phyloP scores from a whole-genome alignment of 2,329 filamentous ascomycete species.

The Fusarium fracticaudum region DNA sequence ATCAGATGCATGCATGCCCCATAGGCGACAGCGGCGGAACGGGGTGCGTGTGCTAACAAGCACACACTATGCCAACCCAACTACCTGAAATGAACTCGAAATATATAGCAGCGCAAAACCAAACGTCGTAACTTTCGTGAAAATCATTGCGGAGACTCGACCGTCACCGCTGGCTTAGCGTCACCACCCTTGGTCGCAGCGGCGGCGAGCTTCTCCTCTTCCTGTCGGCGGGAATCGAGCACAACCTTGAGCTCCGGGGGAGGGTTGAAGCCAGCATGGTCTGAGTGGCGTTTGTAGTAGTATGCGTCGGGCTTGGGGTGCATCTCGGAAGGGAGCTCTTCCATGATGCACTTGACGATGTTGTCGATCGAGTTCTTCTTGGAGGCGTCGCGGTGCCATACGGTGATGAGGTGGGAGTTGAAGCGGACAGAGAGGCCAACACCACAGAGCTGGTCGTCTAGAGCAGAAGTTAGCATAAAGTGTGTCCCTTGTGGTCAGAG shows the following conservation, averaged over 20 bases:
- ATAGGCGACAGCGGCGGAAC: slow-evolving; percentile 3
- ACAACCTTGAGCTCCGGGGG: slow-evolving; percentile 68
- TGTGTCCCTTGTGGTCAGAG: not conserved
- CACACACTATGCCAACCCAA: slow-evolving; percentile 20
- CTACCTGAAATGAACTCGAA: not conserved
- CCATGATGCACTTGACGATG: slow-evolving; percentile 77
- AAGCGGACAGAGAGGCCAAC: slow-evolving; percentile 88
- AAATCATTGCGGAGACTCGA: slow-evolving; percentile 42
- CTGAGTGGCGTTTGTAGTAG: slow-evolving; percentile 89
- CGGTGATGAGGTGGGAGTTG: slow-evolving; percentile 86
- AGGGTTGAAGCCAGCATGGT: slow-evolving; percentile 83
- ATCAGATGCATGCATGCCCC: slow-evolving; percentile 42
- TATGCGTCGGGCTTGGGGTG: slow-evolving; percentile 76
- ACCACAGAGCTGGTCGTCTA: slow-evolving; percentile 88
- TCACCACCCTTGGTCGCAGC: slow-evolving; percentile 32
- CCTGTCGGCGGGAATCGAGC: slow-evolving; percentile 64
- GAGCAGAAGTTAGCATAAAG: slow-evolving; percentile 13
- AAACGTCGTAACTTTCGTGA: slow-evolving; percentile 29
- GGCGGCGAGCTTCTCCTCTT: slow-evolving; percentile 49
- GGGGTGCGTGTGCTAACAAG: slow-evolving; percentile 21
- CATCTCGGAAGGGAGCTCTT: slow-evolving; percentile 77
- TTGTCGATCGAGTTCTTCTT: slow-evolving; percentile 82
- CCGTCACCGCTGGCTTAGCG: slow-evolving; percentile 40
- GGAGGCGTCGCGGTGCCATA: slow-evolving; percentile 91
- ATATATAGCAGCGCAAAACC: slow-evolving; percentile 11